Base-by-base conservation (phyloP, 495 filamentous ascomycete species). In the Podospora pseudocomata region DNA sequence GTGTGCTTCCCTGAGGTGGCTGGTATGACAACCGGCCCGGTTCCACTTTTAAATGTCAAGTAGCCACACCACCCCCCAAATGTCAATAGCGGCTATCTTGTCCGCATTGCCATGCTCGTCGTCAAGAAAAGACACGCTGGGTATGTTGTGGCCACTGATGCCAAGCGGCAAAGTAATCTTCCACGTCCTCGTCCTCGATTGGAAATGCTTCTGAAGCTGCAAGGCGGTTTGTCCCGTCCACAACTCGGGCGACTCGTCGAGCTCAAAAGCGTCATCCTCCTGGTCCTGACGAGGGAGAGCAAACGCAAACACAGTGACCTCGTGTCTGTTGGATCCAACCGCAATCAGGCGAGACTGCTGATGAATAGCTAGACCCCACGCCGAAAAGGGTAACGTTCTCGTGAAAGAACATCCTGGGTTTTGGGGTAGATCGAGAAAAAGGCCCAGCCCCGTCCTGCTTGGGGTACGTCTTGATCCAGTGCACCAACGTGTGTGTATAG, bases 351-450 rank as follows among this genome's bases (percentile, higher is more conserved):
- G 85, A 15, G 90, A 89, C 68, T 88, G 82, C 69, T 89, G 86
- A 72, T 98, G 94, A 16, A 95, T 85, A 6, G 94, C 91, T 49
- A 99, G 74, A 0, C 95, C 95, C 95, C 95, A 99, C 4, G 92
- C 94, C 67, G 91, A 94, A n/a, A 28, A 74, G 78, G 1, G 83
- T 86, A 20, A 97, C 92, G 76, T 90, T 90, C 64, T 90, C 84
- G 71, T 87, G 85, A 66, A 96, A 92, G 75, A 94, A 91, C 0
- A 88, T 83, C 62, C 77, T 69, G 34, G 75, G 74, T 13, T 44
- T 19, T 9, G 61, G 44, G 16, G 44, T 23, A 5, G 64, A 59
- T 49, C 39, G 39, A 49, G 39, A 2, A 9, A 49, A 16, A 49
- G 39, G 39, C 15, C 39, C 39, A 13, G 39, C 13, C 39, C 39